Conservation (phyloP, 352 stramenopile genomes). For the Pythium aristosporum region DNA sequence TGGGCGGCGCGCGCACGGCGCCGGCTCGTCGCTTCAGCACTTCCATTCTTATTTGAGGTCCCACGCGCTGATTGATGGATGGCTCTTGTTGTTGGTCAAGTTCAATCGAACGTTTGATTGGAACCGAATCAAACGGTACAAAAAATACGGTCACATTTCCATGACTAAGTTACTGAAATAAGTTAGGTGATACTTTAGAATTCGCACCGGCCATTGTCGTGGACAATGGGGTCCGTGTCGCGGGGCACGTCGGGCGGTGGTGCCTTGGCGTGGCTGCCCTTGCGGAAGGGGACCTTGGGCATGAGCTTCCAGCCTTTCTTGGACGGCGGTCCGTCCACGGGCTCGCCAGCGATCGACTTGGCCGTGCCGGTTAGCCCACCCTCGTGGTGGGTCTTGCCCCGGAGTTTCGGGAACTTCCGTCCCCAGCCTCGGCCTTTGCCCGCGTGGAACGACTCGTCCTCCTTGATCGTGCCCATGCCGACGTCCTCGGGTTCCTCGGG, state of each 20-base stretch:
- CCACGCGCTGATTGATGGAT: constrained; percentile 12
- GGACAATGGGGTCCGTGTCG: constrained; percentile 32
- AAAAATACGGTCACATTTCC: constrained; percentile 5
- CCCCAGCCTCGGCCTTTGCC: constrained; percentile 2
- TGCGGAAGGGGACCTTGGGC: constrained; percentile 35
- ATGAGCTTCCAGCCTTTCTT: constrained; percentile 30
- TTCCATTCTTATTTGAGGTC: constrained; percentile 9
- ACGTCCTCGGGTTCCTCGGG: constrained; percentile 4
- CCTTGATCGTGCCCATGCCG: constrained; percentile 15
- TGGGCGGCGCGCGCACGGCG: neutral
- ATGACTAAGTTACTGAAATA: constrained; percentile 13
- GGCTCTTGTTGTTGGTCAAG: neutral
- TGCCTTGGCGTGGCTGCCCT: constrained; percentile 14
- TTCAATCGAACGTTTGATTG: constrained; percentile 31
- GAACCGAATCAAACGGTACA: no score
- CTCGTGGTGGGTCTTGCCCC: constrained; percentile 27
- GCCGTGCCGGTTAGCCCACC: constrained; percentile 23
- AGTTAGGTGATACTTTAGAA: constrained; percentile 33
- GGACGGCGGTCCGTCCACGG: neutral
- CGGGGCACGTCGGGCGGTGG: constrained; percentile 25
- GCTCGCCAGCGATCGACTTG: neutral
- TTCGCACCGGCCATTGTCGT: constrained; percentile 51
- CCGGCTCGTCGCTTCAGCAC: constrained; percentile 20
- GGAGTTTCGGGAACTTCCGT: constrained; percentile 7
- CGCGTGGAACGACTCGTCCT: constrained; percentile 18